Base-by-base conservation (phyloP, 1,284 basidiomycete species). In the Austroboletus novae-zelandiae region DNA sequence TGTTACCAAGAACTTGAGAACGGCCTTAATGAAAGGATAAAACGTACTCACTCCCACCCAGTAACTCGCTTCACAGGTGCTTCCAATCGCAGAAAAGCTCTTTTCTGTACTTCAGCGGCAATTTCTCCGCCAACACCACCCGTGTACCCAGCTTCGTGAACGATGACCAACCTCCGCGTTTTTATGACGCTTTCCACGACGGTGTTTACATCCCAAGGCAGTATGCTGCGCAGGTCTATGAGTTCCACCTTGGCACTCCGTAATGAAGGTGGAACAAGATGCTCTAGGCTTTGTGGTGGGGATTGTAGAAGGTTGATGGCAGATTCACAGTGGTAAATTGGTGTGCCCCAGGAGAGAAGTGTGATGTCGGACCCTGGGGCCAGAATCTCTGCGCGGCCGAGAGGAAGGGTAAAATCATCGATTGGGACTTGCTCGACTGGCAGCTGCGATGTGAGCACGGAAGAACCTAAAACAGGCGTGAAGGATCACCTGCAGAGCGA, bases 341-440 rank as follows among this genome's bases (percentile, higher is more conserved):
- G 92, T 13, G 94, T 95, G 14, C 94, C 94, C 83, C 92, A 98
- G 5, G 91, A 85, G 27, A 98, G 77, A 7, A 98, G 70, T 0
- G 95, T 98, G 9, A 98, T 71, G 64, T 97, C 94, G 1, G 80
- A 76, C 2, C 95, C 95, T 0, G 78, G 63, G 1, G 77, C 70
- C 2, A 98, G 77, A 11, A 80, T 78, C 62, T 98, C 95, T 1
- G 92, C 91, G 47, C 78, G 74, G 10, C 82, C 83, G 1, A 98
- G 75, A 0, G 94, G 91, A 17, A 98, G 76, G 32, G 83, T 78
- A 63, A 79, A 98, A 68, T 96, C 94, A 61, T 92, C 91, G 29
- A 86, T 74, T 0, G 94, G 94, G 9, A 97, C 94, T 70, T 96
- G 90, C 66, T 98, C 94, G 31, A 97, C 89, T 83, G 61, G 44